A percentile compares a stretch with the other conserved stretches of the same genome.
These are phyloP conservation scores for Colletotrichum horii DNA, from an alignment of 2,329 filamentous ascomycete genomes.

Conservation along the genomic window DNA sequence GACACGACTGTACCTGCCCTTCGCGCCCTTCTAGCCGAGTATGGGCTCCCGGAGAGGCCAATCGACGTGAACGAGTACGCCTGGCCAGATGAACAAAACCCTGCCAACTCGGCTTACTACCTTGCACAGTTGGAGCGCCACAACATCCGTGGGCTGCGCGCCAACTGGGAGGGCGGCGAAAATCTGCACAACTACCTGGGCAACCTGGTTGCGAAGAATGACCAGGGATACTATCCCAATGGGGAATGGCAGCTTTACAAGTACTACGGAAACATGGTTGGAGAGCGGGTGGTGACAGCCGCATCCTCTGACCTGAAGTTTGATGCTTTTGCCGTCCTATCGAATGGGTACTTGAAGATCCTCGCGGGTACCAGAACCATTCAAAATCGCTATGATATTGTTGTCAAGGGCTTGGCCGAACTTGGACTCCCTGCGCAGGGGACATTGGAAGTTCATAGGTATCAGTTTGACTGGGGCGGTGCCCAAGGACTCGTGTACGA, in stretches of 20 bases:
- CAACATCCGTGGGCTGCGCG: slow-evolving; percentile 45
- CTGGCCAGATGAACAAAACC: slow-evolving; percentile 41
- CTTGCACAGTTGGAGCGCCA: slow-evolving; percentile 51
- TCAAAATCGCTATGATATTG: background rate
- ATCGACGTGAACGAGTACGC: slow-evolving; percentile 58
- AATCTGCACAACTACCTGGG: slow-evolving; percentile 50
- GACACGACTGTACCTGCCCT: slow-evolving; percentile 20
- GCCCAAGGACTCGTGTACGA: background rate
- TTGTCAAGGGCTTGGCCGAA: background rate
- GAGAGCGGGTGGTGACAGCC: background rate
- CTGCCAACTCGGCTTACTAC: slow-evolving; percentile 47
- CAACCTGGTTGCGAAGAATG: slow-evolving; percentile 26
- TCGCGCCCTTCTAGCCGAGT: slow-evolving; percentile 25
- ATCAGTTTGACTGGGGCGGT: background rate
- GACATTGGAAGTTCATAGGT: background rate
- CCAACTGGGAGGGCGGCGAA: slow-evolving; percentile 47
- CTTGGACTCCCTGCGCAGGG: background rate
- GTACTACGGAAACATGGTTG: background rate
- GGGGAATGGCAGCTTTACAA: background rate
- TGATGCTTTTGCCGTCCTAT: background rate
- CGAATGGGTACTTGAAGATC: background rate
- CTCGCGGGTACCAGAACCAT: background rate
- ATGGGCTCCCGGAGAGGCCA: slow-evolving; percentile 35
- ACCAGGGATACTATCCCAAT: background rate
- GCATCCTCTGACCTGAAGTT: background rate